Conservation (phyloP, 2,329 filamentous ascomycete species). For the Chrysoporthe deuterocubensis region DNA sequence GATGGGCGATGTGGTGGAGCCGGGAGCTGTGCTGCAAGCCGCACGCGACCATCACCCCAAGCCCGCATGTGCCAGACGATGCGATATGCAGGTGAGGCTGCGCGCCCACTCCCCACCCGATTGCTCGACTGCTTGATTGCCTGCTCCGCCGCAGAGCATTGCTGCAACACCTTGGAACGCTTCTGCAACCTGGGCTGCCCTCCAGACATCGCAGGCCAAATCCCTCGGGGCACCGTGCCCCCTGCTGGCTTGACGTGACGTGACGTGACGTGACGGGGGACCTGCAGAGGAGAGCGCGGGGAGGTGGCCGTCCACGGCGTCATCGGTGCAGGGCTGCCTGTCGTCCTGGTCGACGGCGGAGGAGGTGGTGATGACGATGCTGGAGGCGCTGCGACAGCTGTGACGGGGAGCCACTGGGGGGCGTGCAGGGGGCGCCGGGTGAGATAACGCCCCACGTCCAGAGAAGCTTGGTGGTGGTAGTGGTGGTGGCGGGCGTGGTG, state of each 20-base stretch:
- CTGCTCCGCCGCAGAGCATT: background rate
- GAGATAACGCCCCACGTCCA: slow-evolving; percentile 2
- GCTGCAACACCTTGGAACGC: background rate
- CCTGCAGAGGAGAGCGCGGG: background rate
- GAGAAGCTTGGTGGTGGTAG: background rate
- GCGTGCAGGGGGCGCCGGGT: background rate
- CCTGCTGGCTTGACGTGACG: background rate
- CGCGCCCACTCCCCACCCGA: background rate
- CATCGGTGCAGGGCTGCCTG: background rate
- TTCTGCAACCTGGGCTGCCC: background rate
- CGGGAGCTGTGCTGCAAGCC: background rate
- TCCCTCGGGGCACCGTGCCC: background rate
- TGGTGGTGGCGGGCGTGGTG: background rate
- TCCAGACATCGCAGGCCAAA: background rate
- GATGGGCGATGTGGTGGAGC: background rate
- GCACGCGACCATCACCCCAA: slow-evolving; percentile 1
- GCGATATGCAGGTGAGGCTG: slow-evolving; percentile 3
- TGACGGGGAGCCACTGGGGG: too few species aligned
- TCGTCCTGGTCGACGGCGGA: background rate
- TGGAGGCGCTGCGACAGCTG: too few species aligned
- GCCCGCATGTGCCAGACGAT: background rate
- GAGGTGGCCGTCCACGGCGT: background rate
- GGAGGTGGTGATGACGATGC: background rate
- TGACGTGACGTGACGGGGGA: too few species aligned
- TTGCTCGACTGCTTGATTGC: background rate